phyloP scores from a whole-genome alignment of 2,329 filamentous ascomycete species.

The Pyricularia grisea region DNA sequence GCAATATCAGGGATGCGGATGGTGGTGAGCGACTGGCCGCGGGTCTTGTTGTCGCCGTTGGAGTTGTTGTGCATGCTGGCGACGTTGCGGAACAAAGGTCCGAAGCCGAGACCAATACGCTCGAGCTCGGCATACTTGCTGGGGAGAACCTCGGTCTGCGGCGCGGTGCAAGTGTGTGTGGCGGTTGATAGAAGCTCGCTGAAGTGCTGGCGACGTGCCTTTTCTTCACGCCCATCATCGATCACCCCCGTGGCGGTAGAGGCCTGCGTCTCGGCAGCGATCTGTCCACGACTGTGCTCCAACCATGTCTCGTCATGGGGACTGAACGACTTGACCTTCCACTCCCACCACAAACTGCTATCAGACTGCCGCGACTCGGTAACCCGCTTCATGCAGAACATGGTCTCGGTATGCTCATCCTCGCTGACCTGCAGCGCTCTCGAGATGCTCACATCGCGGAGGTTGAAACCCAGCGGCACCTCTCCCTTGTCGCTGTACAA shows the following conservation, averaged over 20 bases:
- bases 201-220: background rate
- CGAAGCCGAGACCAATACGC: constrained; percentile 12
- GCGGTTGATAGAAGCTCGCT: background rate
- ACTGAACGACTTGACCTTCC: background rate
- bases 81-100: constrained; percentile 10
- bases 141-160: background rate
- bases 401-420: constrained; percentile 11
- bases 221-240: background rate
- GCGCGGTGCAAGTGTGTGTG: background rate
- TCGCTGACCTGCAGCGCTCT: constrained; percentile 14
- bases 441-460: constrained; percentile 11
- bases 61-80: background rate
- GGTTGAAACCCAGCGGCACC: background rate
- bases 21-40: background rate
- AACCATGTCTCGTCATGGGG: constrained; percentile 7
- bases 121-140: constrained; percentile 1
- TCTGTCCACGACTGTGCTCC: constrained; percentile 16
- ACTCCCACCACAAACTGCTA: background rate
- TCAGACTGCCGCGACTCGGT: constrained; percentile 1
- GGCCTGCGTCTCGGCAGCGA: constrained; percentile 1
- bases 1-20: background rate
- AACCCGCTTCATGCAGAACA: constrained; percentile 12
- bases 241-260: background rate
- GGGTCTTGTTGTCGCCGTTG: background rate
- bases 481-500: background rate